Base-by-base conservation (phyloP, 768 basidiomycete genomes). In the Macrolepiota dolichaula region DNA sequence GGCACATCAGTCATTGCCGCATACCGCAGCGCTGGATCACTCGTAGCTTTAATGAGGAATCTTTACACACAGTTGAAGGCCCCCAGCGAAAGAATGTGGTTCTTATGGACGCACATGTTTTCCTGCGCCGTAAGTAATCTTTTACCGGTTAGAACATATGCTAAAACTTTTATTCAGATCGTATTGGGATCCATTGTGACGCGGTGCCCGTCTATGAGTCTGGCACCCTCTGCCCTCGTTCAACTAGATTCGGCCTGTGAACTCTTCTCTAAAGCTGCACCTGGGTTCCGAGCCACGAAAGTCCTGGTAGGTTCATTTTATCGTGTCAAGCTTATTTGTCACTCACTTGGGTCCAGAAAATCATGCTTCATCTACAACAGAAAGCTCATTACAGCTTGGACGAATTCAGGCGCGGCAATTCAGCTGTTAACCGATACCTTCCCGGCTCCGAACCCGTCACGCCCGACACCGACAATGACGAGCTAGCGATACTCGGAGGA, bases 171-270 rank as follows among this genome's bases (percentile, higher is more conserved):
- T 12, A 32, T 38, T 32, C 61, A 86, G 86, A 89, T 91, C 63
- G 78, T 91, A 54, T 73, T 91, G 51, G 88, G 88, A 37, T 87
- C 88, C 22, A 88, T 91, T 37, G 88, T 90, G 11, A 91, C 89
- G 17, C 79, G 88, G 54, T 90, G 88, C 71, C 88, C 89, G 11
- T 90, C 89, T 17, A 88, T 90, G 84, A 88, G 87, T 65, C 72
- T 91, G 62, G 89, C 88, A 22, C 86, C 87, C 17, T 90, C 88
- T 24, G 89, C 88, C 3, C 79, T 91, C 9, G 80, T 83, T 7
- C 89, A 91, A 66, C 74, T 91, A 29, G 87, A 90, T 68, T 89
- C 89, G 0, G 88, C 88, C 5, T 89, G 87, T 65, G 85, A 89
- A 59, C 78, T 90, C 32, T 89, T 90, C 66, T 77, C 85, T n/a